A percentile compares a stretch with the other conserved stretches of the same genome.
Conservation (phyloP, 768 basidiomycete genomes). For the Boletus rufocinnamomeus region DNA sequence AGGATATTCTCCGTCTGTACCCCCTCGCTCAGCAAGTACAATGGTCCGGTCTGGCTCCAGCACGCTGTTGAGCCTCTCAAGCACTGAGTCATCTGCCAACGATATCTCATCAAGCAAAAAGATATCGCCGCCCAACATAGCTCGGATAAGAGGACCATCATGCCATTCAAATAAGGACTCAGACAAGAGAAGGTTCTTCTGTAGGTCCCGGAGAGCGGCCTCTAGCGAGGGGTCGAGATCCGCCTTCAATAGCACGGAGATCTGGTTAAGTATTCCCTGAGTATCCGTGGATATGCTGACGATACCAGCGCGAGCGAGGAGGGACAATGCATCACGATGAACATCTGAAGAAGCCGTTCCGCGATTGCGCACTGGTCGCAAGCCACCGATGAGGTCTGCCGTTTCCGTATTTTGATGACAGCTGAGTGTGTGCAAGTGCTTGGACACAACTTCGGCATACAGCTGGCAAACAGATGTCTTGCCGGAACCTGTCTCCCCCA, state of each 20-base stretch:
- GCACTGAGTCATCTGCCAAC: conserved; percentile 95
- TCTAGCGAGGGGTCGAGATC: conserved; percentile 35
- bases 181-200: conserved; percentile 47
- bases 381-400: conserved; percentile 91
- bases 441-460: conserved; percentile 66
- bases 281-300: conserved; percentile 23
- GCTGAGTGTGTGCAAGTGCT: conserved; percentile 72
- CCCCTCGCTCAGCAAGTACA: conserved; percentile 91
- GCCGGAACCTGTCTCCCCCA: conserved; percentile 96
- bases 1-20: conserved; percentile 66
- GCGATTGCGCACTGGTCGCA: conserved; percentile 85
- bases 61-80: conserved; percentile 95
- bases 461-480: conserved; percentile 97
- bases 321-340: conserved; percentile 41
- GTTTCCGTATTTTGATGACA: conserved; percentile 99
- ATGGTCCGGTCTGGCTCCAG: conserved; percentile 89
- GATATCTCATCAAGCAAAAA: conserved; percentile 97
- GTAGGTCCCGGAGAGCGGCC: conserved; percentile 42
- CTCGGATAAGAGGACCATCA: conserved; percentile 92
- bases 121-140: conserved; percentile 83
- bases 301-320: conserved; percentile 47
- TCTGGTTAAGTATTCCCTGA: conserved; percentile 31
- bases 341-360: conserved; percentile 53
- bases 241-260: conserved; percentile 22
- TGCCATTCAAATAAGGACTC: conserved; percentile 95